Evolutionary conservation across 2,329 filamentous ascomycete species (phyloP).

Genomic region (Microdochium trichocladiopsis): DNA sequence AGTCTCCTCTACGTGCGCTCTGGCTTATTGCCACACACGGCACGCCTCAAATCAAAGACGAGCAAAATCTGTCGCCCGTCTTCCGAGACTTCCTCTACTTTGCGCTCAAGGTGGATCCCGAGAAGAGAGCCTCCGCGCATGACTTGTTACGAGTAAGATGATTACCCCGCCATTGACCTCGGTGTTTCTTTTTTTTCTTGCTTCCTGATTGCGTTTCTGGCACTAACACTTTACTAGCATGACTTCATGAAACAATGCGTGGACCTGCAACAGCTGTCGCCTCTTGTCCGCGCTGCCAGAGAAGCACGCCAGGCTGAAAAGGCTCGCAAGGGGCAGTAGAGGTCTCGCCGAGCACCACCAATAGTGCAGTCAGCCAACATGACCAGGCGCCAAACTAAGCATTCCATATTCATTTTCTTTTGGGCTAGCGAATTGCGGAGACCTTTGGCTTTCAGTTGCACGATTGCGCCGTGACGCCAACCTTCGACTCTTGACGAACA

Average conservation of each 20-base stretch:
- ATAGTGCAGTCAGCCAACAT: no score
- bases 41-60: conserved; percentile 90
- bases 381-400: neutral
- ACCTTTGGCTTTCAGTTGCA: no score
- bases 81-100: conserved; percentile 92
- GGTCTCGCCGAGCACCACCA: neutral
- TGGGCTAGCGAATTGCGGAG: no score
- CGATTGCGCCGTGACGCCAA: no score
- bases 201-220: conserved; percentile 17
- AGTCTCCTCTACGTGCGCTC: conserved; percentile 84
- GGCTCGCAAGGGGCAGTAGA: conserved; percentile 53
- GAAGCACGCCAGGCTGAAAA: conserved; percentile 82
- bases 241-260: conserved; percentile 74
- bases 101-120: conserved; percentile 92
- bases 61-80: conserved; percentile 69
- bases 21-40: conserved; percentile 97
- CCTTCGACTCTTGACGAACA: no score
- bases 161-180: neutral
- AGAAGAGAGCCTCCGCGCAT: conserved; percentile 92
- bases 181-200: conserved; percentile 11
- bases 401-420: neutral
- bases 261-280: conserved; percentile 70
- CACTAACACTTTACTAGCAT: conserved; percentile 44
- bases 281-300: conserved; percentile 78
- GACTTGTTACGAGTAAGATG: conserved; percentile 79